Conservation (phyloP, 108 stramenopile species). For the Cylindrotheca fusiformis region DNA sequence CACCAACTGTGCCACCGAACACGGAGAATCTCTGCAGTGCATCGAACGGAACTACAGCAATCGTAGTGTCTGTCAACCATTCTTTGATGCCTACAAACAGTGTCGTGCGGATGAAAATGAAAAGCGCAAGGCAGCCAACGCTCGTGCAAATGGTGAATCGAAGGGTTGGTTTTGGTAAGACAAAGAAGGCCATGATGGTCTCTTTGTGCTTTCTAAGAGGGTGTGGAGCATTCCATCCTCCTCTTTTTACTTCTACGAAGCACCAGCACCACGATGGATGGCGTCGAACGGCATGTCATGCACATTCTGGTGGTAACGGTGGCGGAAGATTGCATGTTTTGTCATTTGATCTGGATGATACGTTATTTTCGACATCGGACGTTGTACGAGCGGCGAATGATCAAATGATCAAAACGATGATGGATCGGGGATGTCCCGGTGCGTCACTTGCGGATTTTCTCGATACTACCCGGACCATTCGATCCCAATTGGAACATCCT, state of each 20-base stretch:
- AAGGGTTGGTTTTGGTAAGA: constrained; percentile 28
- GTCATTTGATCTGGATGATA: constrained; percentile 73
- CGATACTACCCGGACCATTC: constrained; percentile 41
- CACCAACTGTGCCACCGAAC: constrained; percentile 72
- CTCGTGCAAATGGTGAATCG: background rate
- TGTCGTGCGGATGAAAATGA: constrained; percentile 78
- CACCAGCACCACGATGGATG: too few species aligned
- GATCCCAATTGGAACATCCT: constrained; percentile 29
- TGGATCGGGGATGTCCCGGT: constrained; percentile 25
- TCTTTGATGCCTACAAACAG: constrained; percentile 73
- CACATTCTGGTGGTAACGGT: too few species aligned
- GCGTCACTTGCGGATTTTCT: constrained; percentile 33
- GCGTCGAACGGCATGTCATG: too few species aligned
- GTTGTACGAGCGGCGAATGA: constrained; percentile 54
- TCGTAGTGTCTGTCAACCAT: constrained; percentile 58
- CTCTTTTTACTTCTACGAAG: too few species aligned
- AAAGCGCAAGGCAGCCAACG: constrained; percentile 32
- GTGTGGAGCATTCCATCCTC: too few species aligned
- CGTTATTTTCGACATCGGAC: constrained; percentile 48
- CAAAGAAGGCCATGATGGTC: background rate
- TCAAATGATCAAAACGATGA: constrained; percentile 18
- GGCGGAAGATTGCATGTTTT: too few species aligned
- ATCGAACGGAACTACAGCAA: constrained; percentile 77
- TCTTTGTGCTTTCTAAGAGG: too few species aligned
- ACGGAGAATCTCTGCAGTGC: constrained; percentile 59